These are phyloP conservation scores for Phytophthora fragariae DNA, from an alignment of 352 stramenopile genomes.

Conservation along the genomic window DNA sequence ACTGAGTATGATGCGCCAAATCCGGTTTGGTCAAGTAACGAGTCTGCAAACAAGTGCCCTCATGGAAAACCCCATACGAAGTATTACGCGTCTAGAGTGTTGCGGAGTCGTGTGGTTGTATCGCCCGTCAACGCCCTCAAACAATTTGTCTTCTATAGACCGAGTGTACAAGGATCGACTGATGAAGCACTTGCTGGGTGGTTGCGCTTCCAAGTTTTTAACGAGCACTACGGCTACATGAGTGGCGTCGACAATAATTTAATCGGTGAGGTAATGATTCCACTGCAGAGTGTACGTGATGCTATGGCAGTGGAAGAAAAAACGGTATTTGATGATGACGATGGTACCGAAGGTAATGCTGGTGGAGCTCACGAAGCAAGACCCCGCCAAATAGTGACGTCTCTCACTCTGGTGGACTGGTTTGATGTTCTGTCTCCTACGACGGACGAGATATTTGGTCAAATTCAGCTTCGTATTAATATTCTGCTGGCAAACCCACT, in stretches of 20 bases:
- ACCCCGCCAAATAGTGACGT: conserved; percentile 57
- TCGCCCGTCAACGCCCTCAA: conserved; percentile 76
- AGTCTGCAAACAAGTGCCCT: conserved; percentile 61
- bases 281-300: conserved; percentile 72
- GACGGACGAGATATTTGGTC: conserved; percentile 69
- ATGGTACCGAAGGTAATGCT: conserved; percentile 26
- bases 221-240: conserved; percentile 84
- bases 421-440: conserved; percentile 72
- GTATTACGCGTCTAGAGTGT: conserved; percentile 54
- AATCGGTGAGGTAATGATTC: conserved; percentile 77
- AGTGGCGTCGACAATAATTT: conserved; percentile 76
- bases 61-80: conserved; percentile 76
- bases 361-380: conserved; percentile 24
- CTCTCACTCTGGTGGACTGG: conserved; percentile 80
- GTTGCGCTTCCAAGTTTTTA: conserved; percentile 79
- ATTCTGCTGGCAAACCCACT: conserved; percentile 72
- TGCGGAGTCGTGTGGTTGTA: conserved; percentile 71
- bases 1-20: conserved; percentile 82
- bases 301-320: conserved; percentile 72
- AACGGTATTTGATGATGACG: conserved; percentile 48
- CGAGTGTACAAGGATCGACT: conserved; percentile 33
- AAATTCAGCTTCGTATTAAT: conserved; percentile 80
- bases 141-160: conserved; percentile 81
- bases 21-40: conserved; percentile 82
- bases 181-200: conserved; percentile 59